phyloP scores from a whole-genome alignment of 345 rosid species.

The Lepidium didymum region DNA sequence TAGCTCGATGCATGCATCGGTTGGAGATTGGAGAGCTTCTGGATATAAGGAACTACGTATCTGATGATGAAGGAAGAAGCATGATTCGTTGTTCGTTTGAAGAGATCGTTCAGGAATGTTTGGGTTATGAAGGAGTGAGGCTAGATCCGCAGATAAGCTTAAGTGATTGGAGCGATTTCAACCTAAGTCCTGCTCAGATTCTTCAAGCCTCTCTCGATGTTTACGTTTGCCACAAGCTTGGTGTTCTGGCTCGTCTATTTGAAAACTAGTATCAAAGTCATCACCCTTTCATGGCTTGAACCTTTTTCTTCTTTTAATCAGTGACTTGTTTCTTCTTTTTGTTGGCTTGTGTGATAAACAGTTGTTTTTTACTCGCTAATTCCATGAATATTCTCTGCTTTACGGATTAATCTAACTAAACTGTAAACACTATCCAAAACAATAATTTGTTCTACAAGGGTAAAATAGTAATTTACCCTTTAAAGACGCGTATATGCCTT shows the following conservation, averaged over 20 bases:
- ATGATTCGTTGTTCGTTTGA: slow-evolving; percentile 11
- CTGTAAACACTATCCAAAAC: background rate
- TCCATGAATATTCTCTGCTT: background rate
- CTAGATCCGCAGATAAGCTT: slow-evolving; percentile 18
- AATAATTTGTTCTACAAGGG: background rate
- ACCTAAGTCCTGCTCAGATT: slow-evolving; percentile 25
- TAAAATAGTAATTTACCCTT: background rate
- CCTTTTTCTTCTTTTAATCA: no score
- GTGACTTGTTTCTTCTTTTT: no score
- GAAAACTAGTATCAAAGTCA: background rate
- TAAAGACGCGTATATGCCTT: background rate
- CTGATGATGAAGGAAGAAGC: background rate
- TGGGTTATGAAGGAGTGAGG: slow-evolving; percentile 25
- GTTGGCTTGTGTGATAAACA: no score
- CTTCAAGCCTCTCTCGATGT: slow-evolving; percentile 29
- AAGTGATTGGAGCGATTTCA: slow-evolving; percentile 28
- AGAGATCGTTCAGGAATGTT: slow-evolving; percentile 24
- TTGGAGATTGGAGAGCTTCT: slow-evolving; percentile 9
- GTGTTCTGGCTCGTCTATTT: slow-evolving; percentile 1
- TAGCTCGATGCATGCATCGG: background rate
- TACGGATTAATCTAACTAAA: background rate
- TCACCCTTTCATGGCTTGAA: no score
- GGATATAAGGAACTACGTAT: slow-evolving; percentile 20
- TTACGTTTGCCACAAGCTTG: slow-evolving; percentile 22
- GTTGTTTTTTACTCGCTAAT: background rate